phyloP scores from a whole-genome alignment of 768 basidiomycete species.

The Leccinum fibrillosum region DNA sequence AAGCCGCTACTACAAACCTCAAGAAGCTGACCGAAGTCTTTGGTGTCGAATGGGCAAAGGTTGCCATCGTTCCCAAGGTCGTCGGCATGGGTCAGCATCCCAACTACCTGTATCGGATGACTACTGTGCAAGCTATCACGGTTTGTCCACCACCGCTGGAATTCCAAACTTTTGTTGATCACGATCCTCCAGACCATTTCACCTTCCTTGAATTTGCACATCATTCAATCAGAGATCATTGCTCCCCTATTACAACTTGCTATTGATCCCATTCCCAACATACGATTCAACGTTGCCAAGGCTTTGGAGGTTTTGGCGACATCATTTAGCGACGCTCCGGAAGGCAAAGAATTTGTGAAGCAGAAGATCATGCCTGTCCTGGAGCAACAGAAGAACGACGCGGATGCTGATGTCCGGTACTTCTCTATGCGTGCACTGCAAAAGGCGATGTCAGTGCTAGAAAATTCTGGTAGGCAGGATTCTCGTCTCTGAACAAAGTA shows the following conservation, averaged over 20 bases:
- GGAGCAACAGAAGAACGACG: constrained; percentile 82
- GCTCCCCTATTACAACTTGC: constrained; percentile 80
- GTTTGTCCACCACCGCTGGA: constrained; percentile 43
- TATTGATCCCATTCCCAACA: constrained; percentile 93
- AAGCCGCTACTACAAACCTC: constrained; percentile 95
- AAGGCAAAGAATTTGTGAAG: constrained; percentile 73
- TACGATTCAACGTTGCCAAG: constrained; percentile 98
- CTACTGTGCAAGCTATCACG: constrained; percentile 96
- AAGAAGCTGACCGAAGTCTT: constrained; percentile 98
- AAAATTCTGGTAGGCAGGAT: constrained; percentile 36
- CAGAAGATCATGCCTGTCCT: constrained; percentile 77
- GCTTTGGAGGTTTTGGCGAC: constrained; percentile 84
- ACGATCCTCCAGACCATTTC: constrained; percentile 76
- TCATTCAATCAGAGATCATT: constrained; percentile 81
- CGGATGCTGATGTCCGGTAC: constrained; percentile 95
- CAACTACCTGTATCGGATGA: constrained; percentile 98
- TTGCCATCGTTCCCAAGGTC: constrained; percentile 93
- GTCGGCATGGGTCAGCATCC: constrained; percentile 96
- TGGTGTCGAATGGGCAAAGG: constrained; percentile 95
- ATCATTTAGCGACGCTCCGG: constrained; percentile 57
- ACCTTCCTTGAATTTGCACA: constrained; percentile 81
- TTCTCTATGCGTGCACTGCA: constrained; percentile 84
- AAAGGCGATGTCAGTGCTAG: constrained; percentile 39
- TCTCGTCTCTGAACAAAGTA: not conserved
- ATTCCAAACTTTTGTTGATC: constrained; percentile 2